Evolutionary conservation across 2,329 filamentous ascomycete species (phyloP).

Genomic region (Neopestalotiopsis sp.): DNA sequence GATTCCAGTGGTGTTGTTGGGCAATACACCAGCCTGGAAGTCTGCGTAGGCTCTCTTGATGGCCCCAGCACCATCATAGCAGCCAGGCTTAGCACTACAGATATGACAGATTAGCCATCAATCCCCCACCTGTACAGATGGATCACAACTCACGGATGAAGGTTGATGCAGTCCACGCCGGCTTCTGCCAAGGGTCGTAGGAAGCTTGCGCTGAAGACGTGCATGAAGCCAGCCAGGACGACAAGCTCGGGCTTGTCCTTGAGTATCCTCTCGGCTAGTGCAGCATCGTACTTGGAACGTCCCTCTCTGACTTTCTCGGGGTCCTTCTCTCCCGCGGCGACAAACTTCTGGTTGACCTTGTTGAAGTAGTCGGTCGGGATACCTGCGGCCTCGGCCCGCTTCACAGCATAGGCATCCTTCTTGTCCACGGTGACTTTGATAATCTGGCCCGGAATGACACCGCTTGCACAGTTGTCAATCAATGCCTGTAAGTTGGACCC

Average conservation of each 20-base stretch:
- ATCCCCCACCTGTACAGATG: neutral
- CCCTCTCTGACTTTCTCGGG: conserved; percentile 57
- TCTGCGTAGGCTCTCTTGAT: conserved; percentile 72
- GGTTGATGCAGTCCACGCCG: conserved; percentile 75
- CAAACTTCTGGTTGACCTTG: conserved; percentile 73
- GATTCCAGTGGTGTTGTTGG: conserved; percentile 70
- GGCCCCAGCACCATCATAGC: conserved; percentile 72
- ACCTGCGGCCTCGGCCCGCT: conserved; percentile 50
- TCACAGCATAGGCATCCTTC: conserved; percentile 49
- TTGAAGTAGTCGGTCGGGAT: conserved; percentile 85
- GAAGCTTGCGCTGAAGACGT: conserved; percentile 75
- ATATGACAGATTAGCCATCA: neutral
- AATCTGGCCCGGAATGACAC: conserved; percentile 48
- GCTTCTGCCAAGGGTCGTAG: conserved; percentile 68
- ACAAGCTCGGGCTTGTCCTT: conserved; percentile 72
- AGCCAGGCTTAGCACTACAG: conserved; percentile 47
- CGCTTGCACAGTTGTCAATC: conserved; percentile 50
- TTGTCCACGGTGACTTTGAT: conserved; percentile 54
- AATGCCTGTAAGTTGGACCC: conserved; percentile 79
- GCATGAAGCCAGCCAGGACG: conserved; percentile 87
- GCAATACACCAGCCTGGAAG: conserved; percentile 59
- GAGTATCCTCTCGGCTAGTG: conserved; percentile 72
- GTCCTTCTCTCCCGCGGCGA: conserved; percentile 64
- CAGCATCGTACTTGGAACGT: conserved; percentile 74
- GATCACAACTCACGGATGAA: conserved; percentile 63